Evolutionary conservation across 2,329 filamentous ascomycete species (phyloP).

Genomic region (Pseudopyricularia javanii): DNA sequence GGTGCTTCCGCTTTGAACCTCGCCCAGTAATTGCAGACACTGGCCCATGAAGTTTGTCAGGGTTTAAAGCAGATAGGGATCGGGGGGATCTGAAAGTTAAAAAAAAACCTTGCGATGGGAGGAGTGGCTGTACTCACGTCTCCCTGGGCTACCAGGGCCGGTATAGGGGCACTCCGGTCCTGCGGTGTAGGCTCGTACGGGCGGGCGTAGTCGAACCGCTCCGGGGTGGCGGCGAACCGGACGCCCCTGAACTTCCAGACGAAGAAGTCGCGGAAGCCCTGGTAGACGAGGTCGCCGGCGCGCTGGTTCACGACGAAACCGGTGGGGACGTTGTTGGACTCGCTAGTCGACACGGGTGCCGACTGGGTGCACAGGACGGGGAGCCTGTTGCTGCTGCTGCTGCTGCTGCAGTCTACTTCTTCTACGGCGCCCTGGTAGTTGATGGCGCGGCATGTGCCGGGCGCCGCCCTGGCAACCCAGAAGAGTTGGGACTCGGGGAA

Average conservation of each 20-base stretch:
- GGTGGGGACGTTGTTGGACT: constrained; percentile 9
- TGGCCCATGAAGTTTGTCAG: neutral
- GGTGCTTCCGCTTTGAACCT: constrained; percentile 15
- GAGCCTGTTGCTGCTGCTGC: constrained; percentile 5
- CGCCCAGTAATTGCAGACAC: constrained; percentile 17
- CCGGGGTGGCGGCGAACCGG: constrained; percentile 13
- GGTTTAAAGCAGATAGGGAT: neutral
- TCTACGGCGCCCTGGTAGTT: constrained; percentile 21
- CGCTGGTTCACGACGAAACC: constrained; percentile 13
- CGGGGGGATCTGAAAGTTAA: neutral
- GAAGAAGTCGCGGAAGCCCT: constrained; percentile 18
- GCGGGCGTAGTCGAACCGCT: constrained; percentile 15
- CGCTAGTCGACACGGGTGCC: constrained; percentile 13
- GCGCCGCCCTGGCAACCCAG: constrained; percentile 9
- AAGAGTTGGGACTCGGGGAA: constrained; percentile 10
- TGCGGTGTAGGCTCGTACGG: constrained; percentile 9
- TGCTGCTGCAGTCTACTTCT: constrained; percentile 17
- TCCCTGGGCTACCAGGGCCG: constrained; percentile 14
- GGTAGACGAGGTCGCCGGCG: constrained; percentile 8
- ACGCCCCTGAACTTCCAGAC: constrained; percentile 20
- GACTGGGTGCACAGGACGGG: constrained; percentile 18
- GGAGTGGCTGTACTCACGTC: constrained; percentile 8
- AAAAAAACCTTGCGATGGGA: neutral
- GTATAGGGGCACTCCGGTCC: constrained; percentile 10
- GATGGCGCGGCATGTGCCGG: constrained; percentile 11